Conservation (phyloP, 1,284 basidiomycete species). For the Naganishia sp. region DNA sequence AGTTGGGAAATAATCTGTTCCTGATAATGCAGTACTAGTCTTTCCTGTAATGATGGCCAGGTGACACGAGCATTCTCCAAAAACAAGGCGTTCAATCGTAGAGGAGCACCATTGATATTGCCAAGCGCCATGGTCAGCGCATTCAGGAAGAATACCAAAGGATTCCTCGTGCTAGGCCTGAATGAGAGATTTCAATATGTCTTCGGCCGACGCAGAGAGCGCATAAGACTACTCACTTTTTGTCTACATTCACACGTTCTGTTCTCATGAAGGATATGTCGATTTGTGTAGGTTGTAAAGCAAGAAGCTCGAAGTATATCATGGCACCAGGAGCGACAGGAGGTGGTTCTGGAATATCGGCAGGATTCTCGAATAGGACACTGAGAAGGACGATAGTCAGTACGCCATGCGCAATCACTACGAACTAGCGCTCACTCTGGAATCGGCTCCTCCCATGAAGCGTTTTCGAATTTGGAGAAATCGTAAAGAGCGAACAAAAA, state of each 20-base stretch:
- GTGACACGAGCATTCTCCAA: slow-evolving; percentile 93
- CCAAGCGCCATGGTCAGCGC: slow-evolving; percentile 96
- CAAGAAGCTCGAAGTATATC: slow-evolving; percentile 95
- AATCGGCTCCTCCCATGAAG: slow-evolving; percentile 75
- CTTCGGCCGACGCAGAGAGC: neutral
- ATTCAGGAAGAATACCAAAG: slow-evolving; percentile 89
- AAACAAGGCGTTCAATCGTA: slow-evolving; percentile 90
- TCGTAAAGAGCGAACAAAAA: slow-evolving; percentile 91
- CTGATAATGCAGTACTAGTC: slow-evolving; percentile 89
- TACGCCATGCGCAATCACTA: neutral
- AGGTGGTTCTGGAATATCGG: slow-evolving; percentile 77
- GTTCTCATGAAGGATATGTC: slow-evolving; percentile 97
- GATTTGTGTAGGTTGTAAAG: slow-evolving; percentile 90
- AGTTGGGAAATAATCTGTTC: slow-evolving; percentile 92
- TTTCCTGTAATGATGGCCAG: slow-evolving; percentile 76
- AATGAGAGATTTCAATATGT: slow-evolving; percentile 12
- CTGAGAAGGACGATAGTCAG: slow-evolving; percentile 55
- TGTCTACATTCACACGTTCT: slow-evolving; percentile 86
- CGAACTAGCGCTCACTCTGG: slow-evolving; percentile 65
- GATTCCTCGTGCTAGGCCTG: slow-evolving; percentile 82
- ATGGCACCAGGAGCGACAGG: slow-evolving; percentile 68
- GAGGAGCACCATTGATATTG: slow-evolving; percentile 95
- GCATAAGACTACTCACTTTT: slow-evolving; percentile 66
- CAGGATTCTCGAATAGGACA: slow-evolving; percentile 72
- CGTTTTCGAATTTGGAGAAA: slow-evolving; percentile 86